Base-by-base conservation (phyloP, 805 yeast species). In the Candida succiphila region DNA sequence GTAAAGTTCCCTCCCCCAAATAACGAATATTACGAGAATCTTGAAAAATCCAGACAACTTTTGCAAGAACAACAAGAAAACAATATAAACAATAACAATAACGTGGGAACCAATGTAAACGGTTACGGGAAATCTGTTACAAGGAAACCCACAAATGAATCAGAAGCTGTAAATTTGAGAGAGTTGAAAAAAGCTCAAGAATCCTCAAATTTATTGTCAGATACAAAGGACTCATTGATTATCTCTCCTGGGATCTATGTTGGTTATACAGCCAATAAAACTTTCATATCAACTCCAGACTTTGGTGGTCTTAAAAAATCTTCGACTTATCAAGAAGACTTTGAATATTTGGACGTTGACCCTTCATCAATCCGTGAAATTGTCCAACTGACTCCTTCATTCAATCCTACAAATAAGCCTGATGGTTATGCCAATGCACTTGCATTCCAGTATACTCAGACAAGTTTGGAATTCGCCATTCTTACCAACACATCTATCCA, bases 201-300 rank as follows among this genome's bases (percentile, higher is more conserved):
- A 42, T 63, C 70, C 1, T 64, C 75, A 6, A 55, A 66, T 2
- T 51, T 86, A 31, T 60, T 78, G 37, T 70, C 68, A 38, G 71
- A 79, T 29, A 67, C 81, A 19, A 61, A 69, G 27, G 62, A 75
- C 9, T 67, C 82, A 18, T 67, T 72, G 22, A 63, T 88, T 10
- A 63, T 85, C 21, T 75, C 94, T 16, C 95, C 96, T 1, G 95
- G 94, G n/a, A 77, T 86, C 4, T 88, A 77, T 47, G 66, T 88
- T 39, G 79, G 84, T 26, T 82, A 79, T 10, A 51, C 51, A 29
- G 58, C 65, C 4, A 68, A 63, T 38, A 68, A 69, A 35, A 56
- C 85, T 17, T 86, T 82, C 52, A 78, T 81, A 3, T 67, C 89
- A 30, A 79, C 86, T 7, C 80, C 92, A 7, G 96, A 92, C 54